A percentile compares a stretch with the other conserved stretches of the same genome.
Conservation (phyloP, 176 grass and related monocot species). For the Raddia guianensis region DNA sequence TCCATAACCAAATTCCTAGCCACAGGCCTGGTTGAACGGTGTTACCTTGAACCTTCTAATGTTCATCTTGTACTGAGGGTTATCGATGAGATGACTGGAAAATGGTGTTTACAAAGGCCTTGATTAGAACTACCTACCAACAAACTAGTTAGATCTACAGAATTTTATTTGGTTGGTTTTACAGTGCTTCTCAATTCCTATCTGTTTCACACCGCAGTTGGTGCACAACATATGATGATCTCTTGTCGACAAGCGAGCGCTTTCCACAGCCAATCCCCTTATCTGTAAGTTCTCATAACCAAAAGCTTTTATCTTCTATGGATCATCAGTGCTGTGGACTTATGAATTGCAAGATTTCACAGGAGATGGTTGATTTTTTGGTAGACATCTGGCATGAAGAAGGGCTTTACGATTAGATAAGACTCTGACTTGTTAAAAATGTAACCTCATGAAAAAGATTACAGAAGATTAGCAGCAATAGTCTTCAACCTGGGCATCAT, state of each 20-base stretch:
- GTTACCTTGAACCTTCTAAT: not conserved
- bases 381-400: slow-evolving; percentile 86
- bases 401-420: slow-evolving; percentile 68
- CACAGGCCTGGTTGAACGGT: not conserved
- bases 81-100: not conserved
- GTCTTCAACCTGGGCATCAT: not conserved
- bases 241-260: slow-evolving; percentile 59
- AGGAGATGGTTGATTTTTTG: slow-evolving; percentile 98
- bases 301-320: not conserved
- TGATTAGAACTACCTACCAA: not conserved
- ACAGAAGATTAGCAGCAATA: slow-evolving; percentile 18
- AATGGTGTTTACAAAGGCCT: not conserved
- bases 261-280: slow-evolving; percentile 78
- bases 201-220: slow-evolving; percentile 51
- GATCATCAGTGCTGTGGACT: not conserved
- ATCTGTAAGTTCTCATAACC: slow-evolving; percentile 55
- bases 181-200: not conserved
- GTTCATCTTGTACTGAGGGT: not conserved
- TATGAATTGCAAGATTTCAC: slow-evolving; percentile 25
- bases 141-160: not conserved
- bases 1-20: not conserved
- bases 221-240: slow-evolving; percentile 83
- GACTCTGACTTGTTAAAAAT: slow-evolving; percentile 25
- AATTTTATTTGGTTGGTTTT: not conserved
- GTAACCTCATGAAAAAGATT: not conserved